Evolutionary conservation across 169 alveolate genomes (phyloP).

Genomic region (Plasmodium vinckei): DNA sequence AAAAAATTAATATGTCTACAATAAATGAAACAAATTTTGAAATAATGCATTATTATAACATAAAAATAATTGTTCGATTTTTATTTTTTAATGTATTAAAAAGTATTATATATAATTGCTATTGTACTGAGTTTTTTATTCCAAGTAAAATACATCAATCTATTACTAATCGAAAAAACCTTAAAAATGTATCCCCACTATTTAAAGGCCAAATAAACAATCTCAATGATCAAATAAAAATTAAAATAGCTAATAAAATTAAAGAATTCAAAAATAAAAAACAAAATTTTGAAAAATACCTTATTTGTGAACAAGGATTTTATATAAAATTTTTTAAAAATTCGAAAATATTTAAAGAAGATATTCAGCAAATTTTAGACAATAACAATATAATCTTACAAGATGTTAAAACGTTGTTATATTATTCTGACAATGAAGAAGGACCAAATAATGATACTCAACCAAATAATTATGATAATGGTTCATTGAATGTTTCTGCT

Average conservation of each 20-base stretch:
- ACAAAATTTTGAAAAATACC: constrained; percentile 27
- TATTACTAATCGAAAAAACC: constrained; percentile 7
- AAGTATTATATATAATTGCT: constrained; percentile 59
- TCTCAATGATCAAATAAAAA: constrained; percentile 11
- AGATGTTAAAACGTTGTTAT: constrained; percentile 19
- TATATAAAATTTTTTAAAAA: constrained; percentile 30
- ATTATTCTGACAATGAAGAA: constrained; percentile 2
- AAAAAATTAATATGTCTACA: constrained; percentile 63
- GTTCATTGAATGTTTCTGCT: no score
- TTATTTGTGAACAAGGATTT: constrained; percentile 53
- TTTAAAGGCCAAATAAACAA: neutral
- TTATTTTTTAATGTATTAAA: constrained; percentile 51
- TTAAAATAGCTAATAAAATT: constrained; percentile 45
- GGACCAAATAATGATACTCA: neutral
- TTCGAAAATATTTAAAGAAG: constrained; percentile 15
- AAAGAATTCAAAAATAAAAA: constrained; percentile 50
- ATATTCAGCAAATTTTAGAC: constrained; percentile 10
- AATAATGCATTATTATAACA: constrained; percentile 41
- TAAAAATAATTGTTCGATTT: constrained; percentile 61
- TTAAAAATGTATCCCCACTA: constrained; percentile 4
- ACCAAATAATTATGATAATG: no score
- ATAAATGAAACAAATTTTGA: constrained; percentile 67
- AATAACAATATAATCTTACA: constrained; percentile 28
- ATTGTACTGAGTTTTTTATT: constrained; percentile 39
- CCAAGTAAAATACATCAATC: constrained; percentile 32